Base-by-base conservation (phyloP, 345 rosid species). In the Eucalyptus fibrosa region DNA sequence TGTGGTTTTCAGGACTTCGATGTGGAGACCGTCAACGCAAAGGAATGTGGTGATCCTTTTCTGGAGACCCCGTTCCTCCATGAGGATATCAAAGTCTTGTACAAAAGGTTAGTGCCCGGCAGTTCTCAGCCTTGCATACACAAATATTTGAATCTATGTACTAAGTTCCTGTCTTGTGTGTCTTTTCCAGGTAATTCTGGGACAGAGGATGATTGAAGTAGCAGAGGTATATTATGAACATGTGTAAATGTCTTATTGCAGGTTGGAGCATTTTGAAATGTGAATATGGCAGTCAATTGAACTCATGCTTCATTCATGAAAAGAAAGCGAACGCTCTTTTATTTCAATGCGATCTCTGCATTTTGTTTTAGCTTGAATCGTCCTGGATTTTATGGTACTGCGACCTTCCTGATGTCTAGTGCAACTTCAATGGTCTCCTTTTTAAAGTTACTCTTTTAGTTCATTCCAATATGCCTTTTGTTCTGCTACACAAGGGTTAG, bases 51-150 rank as follows among this genome's bases (percentile, higher is more conserved):
- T 86, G 99, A 98, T 91, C 42, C 7, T 47, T 97, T 95, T 90
- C 89, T 97, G 88, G 98, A 95, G 88, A 96, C 94, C 82, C 96
- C 93, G 5, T 45, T 90, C 62, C 90, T 96, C 32, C 90, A 92
- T 88, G 95, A 94, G 91, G 98, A 98, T 89, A 88, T 98, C 44
- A 93, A 87, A 90, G 92, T 62, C 82, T 90, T 98, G 90, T 95
- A 95, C 95, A 94, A 90, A 94, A 96, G 98, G 99, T 97, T 90
- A 89, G 92, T 89, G 24, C 65, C 50, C 62, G 18, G 44, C 11
- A 40, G 45, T 69, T 60, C 87, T 77, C 50, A 42, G n/a, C 53
- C 62, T 82, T 44, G 30, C 30, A 50, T 21, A 40, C 26, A 60
- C 89, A 50, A 45, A 9, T 47, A 9, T 18, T 50, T 55, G 59